Evolutionary conservation across 2,329 filamentous ascomycete species (phyloP).

Genomic region (Claviceps digitariae): DNA sequence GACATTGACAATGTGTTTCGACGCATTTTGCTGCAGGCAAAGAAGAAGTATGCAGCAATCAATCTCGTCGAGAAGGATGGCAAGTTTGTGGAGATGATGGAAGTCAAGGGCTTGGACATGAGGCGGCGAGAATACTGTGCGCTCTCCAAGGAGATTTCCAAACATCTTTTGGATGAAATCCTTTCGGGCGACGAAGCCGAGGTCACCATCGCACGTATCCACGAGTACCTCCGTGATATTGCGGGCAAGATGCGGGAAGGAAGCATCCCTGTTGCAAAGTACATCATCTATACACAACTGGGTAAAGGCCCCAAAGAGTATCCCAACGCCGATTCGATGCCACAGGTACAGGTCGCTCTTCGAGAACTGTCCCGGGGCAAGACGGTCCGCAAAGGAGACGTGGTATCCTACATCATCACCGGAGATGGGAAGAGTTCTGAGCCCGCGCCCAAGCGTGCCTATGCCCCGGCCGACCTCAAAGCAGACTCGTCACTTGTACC

Average conservation of each 20-base stretch:
- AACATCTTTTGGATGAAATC: slow-evolving; percentile 81
- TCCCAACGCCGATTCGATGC: slow-evolving; percentile 88
- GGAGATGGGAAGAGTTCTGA: slow-evolving; percentile 53
- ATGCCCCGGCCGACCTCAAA: slow-evolving; percentile 73
- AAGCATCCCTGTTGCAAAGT: slow-evolving; percentile 64
- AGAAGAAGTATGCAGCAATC: slow-evolving; percentile 98
- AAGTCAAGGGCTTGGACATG: slow-evolving; percentile 98
- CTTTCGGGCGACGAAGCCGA: slow-evolving; percentile 89
- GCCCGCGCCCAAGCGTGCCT: slow-evolving; percentile 74
- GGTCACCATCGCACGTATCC: slow-evolving; percentile 73
- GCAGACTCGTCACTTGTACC: slow-evolving; percentile 61
- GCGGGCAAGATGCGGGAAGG: slow-evolving; percentile 74
- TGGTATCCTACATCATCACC: slow-evolving; percentile 92
- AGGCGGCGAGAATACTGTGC: slow-evolving; percentile 92
- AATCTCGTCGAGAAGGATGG: slow-evolving; percentile 83
- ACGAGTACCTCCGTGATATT: slow-evolving; percentile 84
- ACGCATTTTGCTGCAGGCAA: slow-evolving; percentile 82
- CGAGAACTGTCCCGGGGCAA: slow-evolving; percentile 80
- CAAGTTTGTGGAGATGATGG: slow-evolving; percentile 85
- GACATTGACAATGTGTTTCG: slow-evolving; percentile 98
- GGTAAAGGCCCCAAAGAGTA: slow-evolving; percentile 91
- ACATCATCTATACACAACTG: slow-evolving; percentile 95
- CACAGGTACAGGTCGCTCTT: slow-evolving; percentile 88
- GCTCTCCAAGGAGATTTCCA: slow-evolving; percentile 88
- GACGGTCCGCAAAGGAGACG: slow-evolving; percentile 80